Percentiles rank a stretch among this genome's conserved stretches.
Conservation (phyloP, 2,329 filamentous ascomycete genomes). For the Whalleya microplaca region DNA sequence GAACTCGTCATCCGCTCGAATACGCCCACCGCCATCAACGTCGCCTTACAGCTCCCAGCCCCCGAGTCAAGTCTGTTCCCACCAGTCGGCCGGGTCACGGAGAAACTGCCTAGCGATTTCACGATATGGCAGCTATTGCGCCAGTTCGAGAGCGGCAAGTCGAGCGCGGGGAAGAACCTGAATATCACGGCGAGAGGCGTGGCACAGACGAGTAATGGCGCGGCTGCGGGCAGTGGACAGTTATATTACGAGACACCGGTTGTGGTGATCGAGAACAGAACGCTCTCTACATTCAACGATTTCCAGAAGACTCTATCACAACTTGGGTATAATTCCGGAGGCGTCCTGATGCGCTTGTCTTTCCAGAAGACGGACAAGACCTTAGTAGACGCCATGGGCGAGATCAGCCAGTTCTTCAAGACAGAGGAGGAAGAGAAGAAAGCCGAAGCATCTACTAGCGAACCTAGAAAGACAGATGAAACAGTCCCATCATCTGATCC, state of each 20-base stretch:
- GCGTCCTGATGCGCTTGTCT: conserved; percentile 74
- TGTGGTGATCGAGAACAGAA: conserved; percentile 80
- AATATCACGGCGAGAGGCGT: conserved; percentile 86
- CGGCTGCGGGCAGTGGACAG: conserved; percentile 67
- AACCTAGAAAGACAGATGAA: conserved; percentile 9
- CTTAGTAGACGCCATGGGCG: conserved; percentile 80
- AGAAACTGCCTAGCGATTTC: conserved; percentile 87
- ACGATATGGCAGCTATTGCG: conserved; percentile 88
- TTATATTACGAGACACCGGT: conserved; percentile 88
- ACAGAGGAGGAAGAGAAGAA: conserved; percentile 44
- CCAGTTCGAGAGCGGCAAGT: conserved; percentile 80
- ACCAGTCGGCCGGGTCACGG: conserved; percentile 69
- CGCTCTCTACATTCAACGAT: conserved; percentile 75
- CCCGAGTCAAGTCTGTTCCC: conserved; percentile 66
- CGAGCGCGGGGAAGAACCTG: conserved; percentile 61
- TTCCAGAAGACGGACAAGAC: conserved; percentile 79
- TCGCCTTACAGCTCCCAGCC: conserved; percentile 84
- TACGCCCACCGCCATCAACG: conserved; percentile 81
- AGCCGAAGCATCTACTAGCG: conserved; percentile 16
- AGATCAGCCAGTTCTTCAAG: conserved; percentile 78
- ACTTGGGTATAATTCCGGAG: conserved; percentile 85
- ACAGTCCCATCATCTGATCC: conserved; percentile 17
- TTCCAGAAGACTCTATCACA: conserved; percentile 89
- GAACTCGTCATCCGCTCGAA: conserved; percentile 88
- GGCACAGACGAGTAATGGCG: conserved; percentile 61